These are phyloP conservation scores for Pseudogymnoascus sp. DNA, from an alignment of 2,329 filamentous ascomycete species.

Conservation along the genomic window DNA sequence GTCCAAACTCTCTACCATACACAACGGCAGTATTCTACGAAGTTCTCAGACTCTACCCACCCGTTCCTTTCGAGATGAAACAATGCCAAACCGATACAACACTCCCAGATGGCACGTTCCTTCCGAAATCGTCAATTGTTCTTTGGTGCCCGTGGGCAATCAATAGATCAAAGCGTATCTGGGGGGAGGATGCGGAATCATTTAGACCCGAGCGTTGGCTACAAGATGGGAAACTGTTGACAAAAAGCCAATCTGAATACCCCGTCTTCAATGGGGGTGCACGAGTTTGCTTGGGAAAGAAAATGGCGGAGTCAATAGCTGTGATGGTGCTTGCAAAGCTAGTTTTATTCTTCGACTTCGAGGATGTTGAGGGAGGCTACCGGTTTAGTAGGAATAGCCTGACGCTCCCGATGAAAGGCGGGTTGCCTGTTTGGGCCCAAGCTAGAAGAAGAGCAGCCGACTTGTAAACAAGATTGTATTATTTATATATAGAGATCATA, in stretches of 20 bases:
- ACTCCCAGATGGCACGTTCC: slow-evolving; percentile 53
- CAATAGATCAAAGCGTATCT: slow-evolving; percentile 48
- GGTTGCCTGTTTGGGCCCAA: slow-evolving; percentile 36
- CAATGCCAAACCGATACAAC: slow-evolving; percentile 45
- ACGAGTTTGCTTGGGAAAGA: slow-evolving; percentile 54
- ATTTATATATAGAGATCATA: not conserved
- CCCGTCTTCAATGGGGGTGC: slow-evolving; percentile 59
- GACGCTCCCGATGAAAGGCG: slow-evolving; percentile 56
- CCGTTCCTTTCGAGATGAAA: slow-evolving; percentile 59
- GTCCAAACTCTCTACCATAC: slow-evolving; percentile 42
- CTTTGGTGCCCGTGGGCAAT: slow-evolving; percentile 60
- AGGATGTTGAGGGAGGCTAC: slow-evolving; percentile 32
- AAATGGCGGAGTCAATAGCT: slow-evolving; percentile 55
- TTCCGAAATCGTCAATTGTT: slow-evolving; percentile 47
- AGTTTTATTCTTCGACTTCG: slow-evolving; percentile 44
- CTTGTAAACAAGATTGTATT: not conserved
- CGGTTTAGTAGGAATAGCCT: slow-evolving; percentile 52
- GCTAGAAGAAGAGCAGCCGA: not conserved
- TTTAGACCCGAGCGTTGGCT: slow-evolving; percentile 55
- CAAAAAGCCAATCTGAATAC: slow-evolving; percentile 46
- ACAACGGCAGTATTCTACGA: slow-evolving; percentile 57
- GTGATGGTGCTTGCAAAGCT: slow-evolving; percentile 48
- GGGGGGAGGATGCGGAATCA: slow-evolving; percentile 47
- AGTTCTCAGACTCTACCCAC: slow-evolving; percentile 52
- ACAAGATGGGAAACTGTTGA: slow-evolving; percentile 34